phyloP scores from a whole-genome alignment of 2,329 filamentous ascomycete genomes.

The Pezicula rhizophila region DNA sequence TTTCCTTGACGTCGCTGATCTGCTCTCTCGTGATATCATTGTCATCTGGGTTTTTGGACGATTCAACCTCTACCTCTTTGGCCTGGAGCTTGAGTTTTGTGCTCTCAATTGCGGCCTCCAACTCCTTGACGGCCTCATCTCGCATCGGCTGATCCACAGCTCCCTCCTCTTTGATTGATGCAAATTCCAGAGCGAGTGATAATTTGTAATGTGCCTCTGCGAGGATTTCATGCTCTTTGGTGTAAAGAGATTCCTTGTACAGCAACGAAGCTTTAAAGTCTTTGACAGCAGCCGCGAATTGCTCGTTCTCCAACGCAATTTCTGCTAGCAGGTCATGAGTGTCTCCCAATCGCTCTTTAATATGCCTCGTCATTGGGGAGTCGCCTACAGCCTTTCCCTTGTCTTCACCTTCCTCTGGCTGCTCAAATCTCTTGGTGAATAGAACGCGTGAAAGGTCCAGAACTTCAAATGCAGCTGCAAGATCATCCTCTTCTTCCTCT shows the following conservation, averaged over 20 bases:
- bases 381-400: slow-evolving; percentile 40
- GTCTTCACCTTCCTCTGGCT: slow-evolving; percentile 35
- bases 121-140: slow-evolving; percentile 63
- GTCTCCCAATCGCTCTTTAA: slow-evolving; percentile 84
- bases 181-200: slow-evolving; percentile 89
- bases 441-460: slow-evolving; percentile 72
- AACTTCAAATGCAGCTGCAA: slow-evolving; percentile 76
- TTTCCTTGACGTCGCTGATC: slow-evolving; percentile 70
- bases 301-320: slow-evolving; percentile 94
- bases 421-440: slow-evolving; percentile 51
- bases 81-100: slow-evolving; percentile 65
- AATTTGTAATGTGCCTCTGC: slow-evolving; percentile 97
- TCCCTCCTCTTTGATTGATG: slow-evolving; percentile 60
- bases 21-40: slow-evolving; percentile 55
- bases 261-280: slow-evolving; percentile 74
- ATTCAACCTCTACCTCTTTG: slow-evolving; percentile 61
- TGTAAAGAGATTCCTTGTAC: slow-evolving; percentile 73
- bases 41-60: slow-evolving; percentile 58
- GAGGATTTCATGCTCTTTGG: slow-evolving; percentile 74
- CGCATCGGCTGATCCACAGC: slow-evolving; percentile 63
- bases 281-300: slow-evolving; percentile 62
- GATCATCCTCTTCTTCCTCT: slow-evolving; percentile 64
- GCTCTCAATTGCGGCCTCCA: slow-evolving; percentile 68
- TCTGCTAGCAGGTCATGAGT: slow-evolving; percentile 92
- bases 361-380: slow-evolving; percentile 42